Conservation (phyloP, 164 flowering plant species). For the Chimonanthus salicifolius region DNA sequence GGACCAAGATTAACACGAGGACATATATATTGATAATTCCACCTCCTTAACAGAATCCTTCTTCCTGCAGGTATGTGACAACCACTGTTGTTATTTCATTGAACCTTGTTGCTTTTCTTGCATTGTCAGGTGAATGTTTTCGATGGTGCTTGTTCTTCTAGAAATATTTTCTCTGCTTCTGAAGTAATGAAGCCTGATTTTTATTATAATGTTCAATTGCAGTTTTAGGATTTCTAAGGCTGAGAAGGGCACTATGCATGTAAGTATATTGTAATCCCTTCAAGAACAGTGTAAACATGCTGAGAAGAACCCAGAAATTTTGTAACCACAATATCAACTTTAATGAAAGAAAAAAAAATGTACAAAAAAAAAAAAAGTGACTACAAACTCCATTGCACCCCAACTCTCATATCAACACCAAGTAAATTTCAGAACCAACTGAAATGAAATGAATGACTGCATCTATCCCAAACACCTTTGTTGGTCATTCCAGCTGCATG, state of each 20-base stretch:
- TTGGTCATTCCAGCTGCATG: background rate
- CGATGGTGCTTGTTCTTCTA: background rate
- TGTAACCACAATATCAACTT: background rate
- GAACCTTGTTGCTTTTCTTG: constrained; percentile 45
- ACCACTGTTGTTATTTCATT: constrained; percentile 38
- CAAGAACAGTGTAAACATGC: background rate
- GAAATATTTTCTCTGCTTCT: background rate
- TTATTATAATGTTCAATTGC: constrained; percentile 17
- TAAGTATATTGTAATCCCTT: constrained; percentile 28
- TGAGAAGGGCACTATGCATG: constrained; percentile 29
- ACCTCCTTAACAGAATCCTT: background rate
- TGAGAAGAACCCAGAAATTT: background rate
- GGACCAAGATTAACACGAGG: background rate
- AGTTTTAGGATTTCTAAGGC: constrained; percentile 48
- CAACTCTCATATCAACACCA: background rate
- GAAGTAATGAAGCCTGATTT: background rate
- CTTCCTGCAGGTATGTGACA: constrained; percentile 46
- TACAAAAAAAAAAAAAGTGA: too few species aligned
- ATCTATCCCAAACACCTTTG: too few species aligned
- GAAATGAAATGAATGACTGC: background rate
- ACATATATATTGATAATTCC: background rate
- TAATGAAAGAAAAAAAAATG: background rate
- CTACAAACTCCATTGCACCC: too few species aligned
- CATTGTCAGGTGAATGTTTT: constrained; percentile 41
- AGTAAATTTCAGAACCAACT: background rate